Evolutionary conservation across 768 basidiomycete species (phyloP).

Genomic region (Termitomyces sp.): DNA sequence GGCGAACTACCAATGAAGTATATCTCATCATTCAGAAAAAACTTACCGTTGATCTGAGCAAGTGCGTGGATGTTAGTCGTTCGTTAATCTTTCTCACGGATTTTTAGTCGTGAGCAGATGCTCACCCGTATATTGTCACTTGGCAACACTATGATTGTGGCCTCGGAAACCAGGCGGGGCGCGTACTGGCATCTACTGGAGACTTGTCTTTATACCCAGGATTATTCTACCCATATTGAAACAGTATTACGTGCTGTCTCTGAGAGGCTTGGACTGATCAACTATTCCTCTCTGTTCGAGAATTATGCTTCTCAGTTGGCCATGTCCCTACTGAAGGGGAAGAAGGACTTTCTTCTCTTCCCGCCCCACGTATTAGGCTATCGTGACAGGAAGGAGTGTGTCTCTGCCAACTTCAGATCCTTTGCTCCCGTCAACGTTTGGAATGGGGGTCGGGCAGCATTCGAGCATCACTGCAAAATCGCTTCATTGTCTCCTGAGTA

Average conservation of each 20-base stretch:
- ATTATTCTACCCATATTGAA: constrained; percentile 37
- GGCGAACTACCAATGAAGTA: constrained; percentile 24
- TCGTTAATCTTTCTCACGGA: background rate
- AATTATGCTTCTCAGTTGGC: constrained; percentile 77
- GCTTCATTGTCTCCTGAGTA: constrained; percentile 42
- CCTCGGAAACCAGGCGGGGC: constrained; percentile 70
- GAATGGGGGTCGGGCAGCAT: constrained; percentile 36
- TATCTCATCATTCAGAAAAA: constrained; percentile 45
- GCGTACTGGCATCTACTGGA: constrained; percentile 90
- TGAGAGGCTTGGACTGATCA: constrained; percentile 57
- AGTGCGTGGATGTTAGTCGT: constrained; percentile 34
- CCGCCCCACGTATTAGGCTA: constrained; percentile 78
- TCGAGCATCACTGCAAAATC: constrained; percentile 58
- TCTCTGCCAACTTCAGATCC: constrained; percentile 57
- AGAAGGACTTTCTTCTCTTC: constrained; percentile 53
- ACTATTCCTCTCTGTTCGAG: constrained; percentile 63
- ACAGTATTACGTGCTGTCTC: constrained; percentile 60
- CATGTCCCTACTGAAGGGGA: constrained; percentile 50
- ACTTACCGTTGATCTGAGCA: constrained; percentile 38
- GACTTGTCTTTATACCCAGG: constrained; percentile 39
- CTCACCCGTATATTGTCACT: constrained; percentile 66
- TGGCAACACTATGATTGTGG: constrained; percentile 76
- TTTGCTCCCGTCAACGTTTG: constrained; percentile 68
- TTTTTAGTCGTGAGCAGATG: constrained; percentile 65
- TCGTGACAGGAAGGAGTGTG: constrained; percentile 57